Base-by-base conservation (phyloP, 2,329 filamentous ascomycete genomes). In the Alternaria novae-zelandiae region DNA sequence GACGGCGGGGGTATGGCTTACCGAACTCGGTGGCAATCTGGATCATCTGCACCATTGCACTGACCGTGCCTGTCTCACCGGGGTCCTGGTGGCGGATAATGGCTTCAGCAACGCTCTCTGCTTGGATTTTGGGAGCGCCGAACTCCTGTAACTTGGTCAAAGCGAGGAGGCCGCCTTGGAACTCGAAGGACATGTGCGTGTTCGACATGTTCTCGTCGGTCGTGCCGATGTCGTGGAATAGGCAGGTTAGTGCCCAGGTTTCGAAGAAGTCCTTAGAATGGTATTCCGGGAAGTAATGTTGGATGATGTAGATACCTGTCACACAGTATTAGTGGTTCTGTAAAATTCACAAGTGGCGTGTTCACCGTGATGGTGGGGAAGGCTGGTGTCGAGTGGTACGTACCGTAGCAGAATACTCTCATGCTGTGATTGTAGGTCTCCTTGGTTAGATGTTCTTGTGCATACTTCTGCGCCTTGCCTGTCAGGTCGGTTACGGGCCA, bases 201-300 rank as follows among this genome's bases (percentile, higher is more conserved):
- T 30, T 36, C 4, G 51, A 36, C 30, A 55, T 46, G 30, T 60
- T 60, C n/a, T 11, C 20, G 7, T 17, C 13, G 6, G 58, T 50
- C 1, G 58, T 60, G 2, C 58, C 58, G 17, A 60, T 60, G 21
- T 60, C 58, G 30, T 60, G 58, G 23, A 60, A 28, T 5, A 60
- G 50, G 44, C 58, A 60, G 4, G 58, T 56, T 3, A 60, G 25
- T 9, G 51, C 51, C 43, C 51, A 60, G 8, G 58, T 60, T 32
- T 60, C 58, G 23, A 56, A 51, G 17, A 32, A 56, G n/a, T 30
- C 20, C 7, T 11, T n/a, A 1, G 47, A n/a, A 20, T 26, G 21
- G 41, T 44, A 50, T 13, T 32, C 15, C 0, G 46, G 55, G 12
- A 60, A 43, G 21, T 60, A 30, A 4, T 60, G 51, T 4, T 7